Base-by-base conservation (phyloP, 371 early-diverging fungal species). In the Mortierella sp. region DNA sequence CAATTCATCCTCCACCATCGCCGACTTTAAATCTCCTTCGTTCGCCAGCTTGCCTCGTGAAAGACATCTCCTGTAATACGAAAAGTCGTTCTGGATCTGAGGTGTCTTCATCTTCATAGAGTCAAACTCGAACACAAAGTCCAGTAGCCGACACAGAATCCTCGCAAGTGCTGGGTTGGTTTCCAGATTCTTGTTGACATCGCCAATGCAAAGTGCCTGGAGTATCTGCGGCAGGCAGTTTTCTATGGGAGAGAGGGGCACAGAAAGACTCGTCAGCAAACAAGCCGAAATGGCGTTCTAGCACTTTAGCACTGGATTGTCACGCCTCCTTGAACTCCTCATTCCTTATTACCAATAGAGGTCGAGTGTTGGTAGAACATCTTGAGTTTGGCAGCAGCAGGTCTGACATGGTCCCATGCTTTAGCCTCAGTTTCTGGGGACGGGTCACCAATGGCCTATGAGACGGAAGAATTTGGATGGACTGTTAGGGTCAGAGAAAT, bases 31-130 rank as follows among this genome's bases (percentile, higher is more conserved):
- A 68, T 88, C 86, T 29, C 78, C 82, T 53, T 88, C 85, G 57
- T 81, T 79, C 28, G 82, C 68, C 71, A 85, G 87, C 56, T 86
- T 79, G 73, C 92, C 91, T 49, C 94, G 89, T 29, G 88, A 89
- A 29, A 95, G 82, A 58, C 95, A 92, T 52, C 98, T 89, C 51
- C 97, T 90, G 82, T 98, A 98, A 77, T 95, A 98, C 21, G 96
- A 94, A 64, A 98, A 94, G 78, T 98, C 97, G 82, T 98, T 98
- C 79, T 96, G 96, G 57, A 96, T 89, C 60, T 92, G 90, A 34
- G 96, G 93, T 61, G 92, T 95, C 62, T 82, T 84, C 92, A 94
- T 93, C 95, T 97, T 96, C n/a, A 95, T 69, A 57, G 92, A 90
- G 67, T 95, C 97, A 79, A 96, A 96, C 53, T 90, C 90, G 71